Base-by-base conservation (phyloP, 768 basidiomycete species). In the Lepiota venenata region DNA sequence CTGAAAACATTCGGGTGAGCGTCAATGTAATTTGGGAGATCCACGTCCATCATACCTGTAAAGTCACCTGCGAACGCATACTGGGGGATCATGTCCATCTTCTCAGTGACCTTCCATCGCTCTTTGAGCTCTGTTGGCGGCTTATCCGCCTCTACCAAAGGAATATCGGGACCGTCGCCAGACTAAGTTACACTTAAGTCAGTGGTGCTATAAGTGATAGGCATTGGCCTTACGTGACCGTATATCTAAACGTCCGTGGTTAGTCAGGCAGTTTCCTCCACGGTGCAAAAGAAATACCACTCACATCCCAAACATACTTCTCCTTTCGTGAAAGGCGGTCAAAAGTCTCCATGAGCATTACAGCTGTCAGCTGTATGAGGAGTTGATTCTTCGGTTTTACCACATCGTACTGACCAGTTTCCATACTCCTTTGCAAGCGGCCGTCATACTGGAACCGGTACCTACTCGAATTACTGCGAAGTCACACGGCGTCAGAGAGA, bases 281-380 rank as follows among this genome's bases (percentile, higher is more conserved):
- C 32, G 4, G 32, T n/a, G n/a, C n/a, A n/a, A n/a, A 8, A 15
- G 10, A n/a, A 41, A 35, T 22, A 12, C 4, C 1, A 75, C 83
- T 68, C 59, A 86, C 85, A 76, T 87, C 85, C 85, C 85, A 87
- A n/a, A 80, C 79, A 62, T 84, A 87, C 65, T 87, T 87, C 57
- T 85, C 83, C 64, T 85, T 84, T 45, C 81, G 66, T 7, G 81
- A 79, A 14, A 87, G 69, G 4, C 78, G 76, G 43, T 81, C 77
- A 60, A 87, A 85, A 2, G 82, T 84, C 62, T 87, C 85, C 84
- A 87, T 85, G 41, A 87, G 64, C 85, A 86, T 87, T 8, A 81
- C 82, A n/a, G 83, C 84, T 84, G 57, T 9, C 20, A 27, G 16
- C 37, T 9, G 27, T 9, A 9, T 32, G 39, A 36, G 16, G 29